phyloP scores from a whole-genome alignment of 2,329 filamentous ascomycete genomes.

The Cladosporium sp. region DNA sequence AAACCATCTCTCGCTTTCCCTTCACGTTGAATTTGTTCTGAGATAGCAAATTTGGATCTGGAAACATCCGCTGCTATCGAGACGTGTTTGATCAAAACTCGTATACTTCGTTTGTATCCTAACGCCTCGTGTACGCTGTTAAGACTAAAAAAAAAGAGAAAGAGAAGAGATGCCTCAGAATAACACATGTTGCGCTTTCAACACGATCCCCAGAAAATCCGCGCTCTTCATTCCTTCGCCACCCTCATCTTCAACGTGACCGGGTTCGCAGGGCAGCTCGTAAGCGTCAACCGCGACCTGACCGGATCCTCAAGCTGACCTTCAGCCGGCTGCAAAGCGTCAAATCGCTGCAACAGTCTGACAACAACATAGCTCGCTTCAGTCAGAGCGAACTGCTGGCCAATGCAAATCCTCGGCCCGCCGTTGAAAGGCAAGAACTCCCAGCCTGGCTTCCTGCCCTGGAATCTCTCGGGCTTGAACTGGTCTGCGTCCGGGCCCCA shows the following conservation, averaged over 20 bases:
- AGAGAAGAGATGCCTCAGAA: no score
- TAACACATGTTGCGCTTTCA: neutral
- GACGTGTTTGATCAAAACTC: no score
- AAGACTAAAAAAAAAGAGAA: no score
- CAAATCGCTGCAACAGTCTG: constrained; percentile 29
- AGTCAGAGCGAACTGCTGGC: constrained; percentile 64
- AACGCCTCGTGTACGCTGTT: no score
- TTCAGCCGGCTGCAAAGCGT: constrained; percentile 23
- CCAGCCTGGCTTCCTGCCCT: constrained; percentile 26
- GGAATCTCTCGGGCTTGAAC: constrained; percentile 35
- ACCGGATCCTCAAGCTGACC: constrained; percentile 20
- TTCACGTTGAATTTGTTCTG: no score
- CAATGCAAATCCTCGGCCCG: constrained; percentile 70
- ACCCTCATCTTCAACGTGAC: constrained; percentile 26
- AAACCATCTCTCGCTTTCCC: no score
- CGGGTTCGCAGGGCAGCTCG: constrained; percentile 24
- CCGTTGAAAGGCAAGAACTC: constrained; percentile 34
- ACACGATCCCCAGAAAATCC: neutral
- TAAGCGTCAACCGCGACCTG: constrained; percentile 25
- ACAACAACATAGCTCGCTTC: constrained; percentile 30
- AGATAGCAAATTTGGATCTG: no score
- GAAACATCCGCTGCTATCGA: no score
- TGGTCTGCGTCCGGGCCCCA: constrained; percentile 38
- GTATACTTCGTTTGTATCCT: no score
- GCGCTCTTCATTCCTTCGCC: constrained; percentile 15